phyloP scores from a whole-genome alignment of 306 rosid genomes.

The Cajanus cajan region DNA sequence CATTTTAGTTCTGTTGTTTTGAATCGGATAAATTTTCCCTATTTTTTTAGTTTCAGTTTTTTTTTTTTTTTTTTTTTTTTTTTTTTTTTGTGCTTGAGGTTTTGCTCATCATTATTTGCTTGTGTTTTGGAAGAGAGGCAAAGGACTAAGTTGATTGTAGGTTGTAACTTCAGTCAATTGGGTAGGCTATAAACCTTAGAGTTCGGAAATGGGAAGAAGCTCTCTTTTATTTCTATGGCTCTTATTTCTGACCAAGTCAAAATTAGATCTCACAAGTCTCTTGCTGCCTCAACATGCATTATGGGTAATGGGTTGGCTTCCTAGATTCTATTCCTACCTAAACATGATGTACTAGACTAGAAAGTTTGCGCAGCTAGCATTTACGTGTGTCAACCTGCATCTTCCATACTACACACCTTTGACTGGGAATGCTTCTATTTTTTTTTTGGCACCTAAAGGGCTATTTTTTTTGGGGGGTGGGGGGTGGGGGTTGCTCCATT shows the following conservation, averaged over 20 bases:
- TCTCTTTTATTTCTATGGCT: slow-evolving; percentile 3
- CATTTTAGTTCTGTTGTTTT: background rate
- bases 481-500: background rate
- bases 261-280: slow-evolving; percentile 18
- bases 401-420: background rate
- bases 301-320: slow-evolving; percentile 14
- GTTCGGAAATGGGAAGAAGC: slow-evolving; percentile 17
- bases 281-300: slow-evolving; percentile 18
- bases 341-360: background rate
- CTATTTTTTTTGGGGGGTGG: background rate
- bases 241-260: slow-evolving; percentile 16
- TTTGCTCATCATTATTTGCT: background rate
- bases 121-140: background rate
- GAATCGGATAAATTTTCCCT: background rate
- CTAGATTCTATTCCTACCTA: background rate
- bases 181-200: slow-evolving; percentile 6
- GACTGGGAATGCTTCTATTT: background rate
- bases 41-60: background rate
- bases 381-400: background rate
- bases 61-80: no score
- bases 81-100: slow-evolving; percentile 7
- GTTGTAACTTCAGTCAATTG: background rate
- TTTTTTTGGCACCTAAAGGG: background rate
- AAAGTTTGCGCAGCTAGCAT: background rate
- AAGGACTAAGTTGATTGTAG: slow-evolving; percentile 9